Evolutionary conservation across 2,329 filamentous ascomycete species (phyloP), one percentile per base, ranked within the genome.

Genomic region (Didymella pomorum): DNA sequence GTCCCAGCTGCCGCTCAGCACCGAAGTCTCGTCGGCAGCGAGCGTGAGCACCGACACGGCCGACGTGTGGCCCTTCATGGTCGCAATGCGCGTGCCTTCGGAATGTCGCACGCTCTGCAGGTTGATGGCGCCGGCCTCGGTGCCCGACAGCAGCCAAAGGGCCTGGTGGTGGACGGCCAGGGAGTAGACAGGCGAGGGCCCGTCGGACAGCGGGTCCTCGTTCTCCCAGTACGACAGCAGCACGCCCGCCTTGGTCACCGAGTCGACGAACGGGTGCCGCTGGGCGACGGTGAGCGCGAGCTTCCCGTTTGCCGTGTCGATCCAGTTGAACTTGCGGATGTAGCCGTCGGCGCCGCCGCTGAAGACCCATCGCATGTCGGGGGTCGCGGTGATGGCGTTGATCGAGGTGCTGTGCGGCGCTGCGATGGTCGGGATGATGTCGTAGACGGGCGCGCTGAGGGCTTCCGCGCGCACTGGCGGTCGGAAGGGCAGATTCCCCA

Each of bases 161-260:
- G 91, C 93, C 69, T 95, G 87, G 43, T 92, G 92, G 62, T 99
- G 92, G 5, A 96, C 89, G 1, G 95, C 95, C 25, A 99, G 82
- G 7, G 93, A 96, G 76, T 99, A 99, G 0, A 99, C 94, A 0
- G 95, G 93, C 10, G 92, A 96, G n/a, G 94, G 78, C 5, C 41
- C 69, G 25, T 85, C 79, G 23, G 86, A 79, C 3, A 78, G 73
- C 44, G 79, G 78, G 2, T 99, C 94, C 75, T 97, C 93, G 70
- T 98, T 99, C 76, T 97, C 95, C 95, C 95, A 99, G 76, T 99
- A 99, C 50, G 91, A 96, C 85, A 97, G 89, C 48, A 98, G 80
- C 6, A 97, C 91, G 1, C 93, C 95, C 2, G 94, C 93, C 78
- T 99, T 99, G 55, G 92, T 92, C 42, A 99, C 95, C 69, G 92